Percentiles rank a stretch among this genome's conserved stretches.
Evolutionary conservation across 805 yeast genomes (phyloP).

Genomic region (Nakazawaea peltata): DNA sequence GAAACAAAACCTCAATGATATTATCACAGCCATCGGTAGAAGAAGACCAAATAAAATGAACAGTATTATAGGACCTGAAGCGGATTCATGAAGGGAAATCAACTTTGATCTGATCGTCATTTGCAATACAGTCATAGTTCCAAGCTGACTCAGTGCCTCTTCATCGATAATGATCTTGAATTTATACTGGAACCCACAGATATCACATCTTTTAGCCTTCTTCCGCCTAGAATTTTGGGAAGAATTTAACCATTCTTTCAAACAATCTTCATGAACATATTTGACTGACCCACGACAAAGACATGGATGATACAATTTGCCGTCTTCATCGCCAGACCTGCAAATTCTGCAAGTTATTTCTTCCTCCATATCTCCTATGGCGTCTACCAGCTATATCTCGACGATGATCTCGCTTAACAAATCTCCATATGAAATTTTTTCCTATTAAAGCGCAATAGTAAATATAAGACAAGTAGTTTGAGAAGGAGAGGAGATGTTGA

Average conservation of each 20-base stretch:
- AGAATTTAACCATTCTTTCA: conserved; percentile 79
- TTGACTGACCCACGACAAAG: conserved; percentile 90
- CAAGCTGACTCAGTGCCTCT: conserved; percentile 32
- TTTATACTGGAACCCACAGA: conserved; percentile 70
- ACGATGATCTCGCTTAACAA: no score
- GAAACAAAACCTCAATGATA: conserved; percentile 44
- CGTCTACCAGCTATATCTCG: no score
- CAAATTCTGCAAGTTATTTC: conserved; percentile 82
- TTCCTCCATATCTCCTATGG: conserved; percentile 11
- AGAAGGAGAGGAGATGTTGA: conserved; percentile 53
- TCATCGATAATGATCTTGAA: conserved; percentile 33
- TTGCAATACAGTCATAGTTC: conserved; percentile 39
- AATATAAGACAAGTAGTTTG: no score
- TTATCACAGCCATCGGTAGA: conserved; percentile 38
- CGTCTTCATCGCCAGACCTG: conserved; percentile 77
- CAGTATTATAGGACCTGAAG: conserved; percentile 11
- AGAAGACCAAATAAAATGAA: conserved; percentile 19
- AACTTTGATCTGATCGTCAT: conserved; percentile 33
- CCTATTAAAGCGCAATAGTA: no score
- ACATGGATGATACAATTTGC: conserved; percentile 82
- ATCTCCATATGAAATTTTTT: no score
- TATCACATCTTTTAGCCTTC: conserved; percentile 69
- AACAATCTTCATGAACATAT: conserved; percentile 88
- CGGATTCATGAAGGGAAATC: conserved; percentile 1
- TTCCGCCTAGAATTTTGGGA: conserved; percentile 27